Conservation (phyloP, 805 yeast genomes). For the Grigorovia transvaalensis region DNA sequence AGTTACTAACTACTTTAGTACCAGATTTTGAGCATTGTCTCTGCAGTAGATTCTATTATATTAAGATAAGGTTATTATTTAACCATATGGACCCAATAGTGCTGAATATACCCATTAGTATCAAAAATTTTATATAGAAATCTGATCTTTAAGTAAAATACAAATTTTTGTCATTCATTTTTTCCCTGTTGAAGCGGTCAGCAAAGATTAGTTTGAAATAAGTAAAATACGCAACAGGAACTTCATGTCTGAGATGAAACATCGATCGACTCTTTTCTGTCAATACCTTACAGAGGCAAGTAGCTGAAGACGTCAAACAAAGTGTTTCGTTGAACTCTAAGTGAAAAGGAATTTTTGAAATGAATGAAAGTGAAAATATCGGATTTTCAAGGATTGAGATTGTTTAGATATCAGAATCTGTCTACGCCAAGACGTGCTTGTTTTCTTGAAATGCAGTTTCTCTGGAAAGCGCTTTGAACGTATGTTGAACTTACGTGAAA, state of each 20-base stretch:
- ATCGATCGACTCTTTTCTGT: background rate
- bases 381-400: no score
- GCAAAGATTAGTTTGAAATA: slow-evolving; percentile 4
- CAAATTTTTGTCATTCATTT: no score
- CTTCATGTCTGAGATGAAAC: slow-evolving; percentile 6
- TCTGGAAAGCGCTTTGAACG: no score
- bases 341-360: no score
- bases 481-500: no score
- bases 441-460: no score
- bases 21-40: slow-evolving; percentile 40
- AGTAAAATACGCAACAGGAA: slow-evolving; percentile 5
- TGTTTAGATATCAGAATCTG: no score
- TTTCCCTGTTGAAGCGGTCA: slow-evolving; percentile 7
- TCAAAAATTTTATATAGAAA: slow-evolving; percentile 5
- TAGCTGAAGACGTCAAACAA: no score
- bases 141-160: background rate
- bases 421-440: no score
- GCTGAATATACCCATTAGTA: slow-evolving; percentile 11
- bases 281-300: no score
- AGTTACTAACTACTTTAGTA: slow-evolving; percentile 31
- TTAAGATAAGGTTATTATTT: slow-evolving; percentile 33
- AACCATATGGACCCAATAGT: slow-evolving; percentile 8
- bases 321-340: no score
- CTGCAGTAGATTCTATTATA: slow-evolving; percentile 36
- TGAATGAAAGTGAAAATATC: no score